Base-by-base conservation (phyloP, 352 stramenopile species). In the Phytophthora parvispora region DNA sequence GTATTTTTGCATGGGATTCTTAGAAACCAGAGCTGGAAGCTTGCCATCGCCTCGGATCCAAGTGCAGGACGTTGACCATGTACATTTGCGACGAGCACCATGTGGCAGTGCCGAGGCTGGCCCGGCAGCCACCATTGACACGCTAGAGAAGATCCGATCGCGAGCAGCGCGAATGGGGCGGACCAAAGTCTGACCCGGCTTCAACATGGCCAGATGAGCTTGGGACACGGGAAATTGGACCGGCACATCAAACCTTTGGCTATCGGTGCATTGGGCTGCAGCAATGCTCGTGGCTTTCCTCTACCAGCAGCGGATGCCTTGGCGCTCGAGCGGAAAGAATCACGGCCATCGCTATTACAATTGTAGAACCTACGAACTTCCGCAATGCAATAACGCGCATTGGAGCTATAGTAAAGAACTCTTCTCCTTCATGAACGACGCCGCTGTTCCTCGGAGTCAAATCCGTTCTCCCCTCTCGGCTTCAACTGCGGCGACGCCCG, bases 151-250 rank as follows among this genome's bases (percentile, higher is more conserved):
- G 56, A 67, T 62, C 51, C 51, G 45, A 60, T 49, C 45, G 27
- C 42, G 20, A 6, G 27, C 36, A 43, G 16, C 5, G 27, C 27
- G 29, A 31, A 48, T 61, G 12, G 54, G 49, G 45, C 42, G 32
- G 25, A 56, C 18, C 22, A 34, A 47, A 18, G 22, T 4, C 42
- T 16, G 36, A 34, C 47, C 66, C 45, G 54, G 50, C 43, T 69
- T 64, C 63, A 69, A 68, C 50, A 62, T 68, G 63, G 20, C 38
- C 67, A 59, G 34, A 54, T 71, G 61, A 48, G 25, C 59, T 67
- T 71, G 62, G 53, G 67, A 71, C 67, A 74, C 28, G 60, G 51
- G 10, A 62, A 29, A 67, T 63, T 73, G 51, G 65, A 69, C 51
- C 53, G 65, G 27, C 59, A 50, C 36, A 31, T 43, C 20, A 25